Evolutionary conservation across 1,284 basidiomycete species (phyloP).

Genomic region (Leccinum ponderosum): DNA sequence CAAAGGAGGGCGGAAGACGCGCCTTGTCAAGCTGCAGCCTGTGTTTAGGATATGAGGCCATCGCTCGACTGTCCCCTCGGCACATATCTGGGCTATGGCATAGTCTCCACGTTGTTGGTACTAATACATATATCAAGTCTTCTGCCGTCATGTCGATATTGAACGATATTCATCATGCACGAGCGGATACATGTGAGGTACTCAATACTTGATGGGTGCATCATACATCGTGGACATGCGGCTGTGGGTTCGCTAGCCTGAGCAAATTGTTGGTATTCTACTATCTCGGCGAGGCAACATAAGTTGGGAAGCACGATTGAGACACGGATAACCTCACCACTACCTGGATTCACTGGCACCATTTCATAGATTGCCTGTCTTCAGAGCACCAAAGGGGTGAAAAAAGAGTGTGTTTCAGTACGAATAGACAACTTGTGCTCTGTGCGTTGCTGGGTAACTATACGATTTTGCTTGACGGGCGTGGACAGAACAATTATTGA

Average conservation of each 20-base stretch:
- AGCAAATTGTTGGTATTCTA: neutral
- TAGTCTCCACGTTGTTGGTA: conserved; percentile 9
- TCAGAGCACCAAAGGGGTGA: conserved; percentile 12
- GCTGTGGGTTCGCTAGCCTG: neutral
- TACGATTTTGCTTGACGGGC: conserved; percentile 33
- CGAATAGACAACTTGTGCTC: conserved; percentile 16
- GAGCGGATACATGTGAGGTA: conserved; percentile 13
- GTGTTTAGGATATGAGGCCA: neutral
- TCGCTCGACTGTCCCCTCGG: conserved; percentile 2
- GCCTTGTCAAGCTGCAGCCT: conserved; percentile 20
- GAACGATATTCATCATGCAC: conserved; percentile 10
- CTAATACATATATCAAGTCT: conserved; percentile 17
- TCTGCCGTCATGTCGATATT: conserved; percentile 7
- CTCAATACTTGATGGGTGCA: conserved; percentile 12
- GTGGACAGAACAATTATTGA: conserved; percentile 34
- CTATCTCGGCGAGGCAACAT: conserved; percentile 3
- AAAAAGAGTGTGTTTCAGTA: conserved; percentile 27
- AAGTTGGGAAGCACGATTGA: neutral
- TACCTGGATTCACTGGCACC: neutral
- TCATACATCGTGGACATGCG: neutral
- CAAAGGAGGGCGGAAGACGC: conserved; percentile 22
- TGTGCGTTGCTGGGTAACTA: conserved; percentile 24
- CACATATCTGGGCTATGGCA: neutral
- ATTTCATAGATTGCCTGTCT: neutral
- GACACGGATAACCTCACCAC: conserved; percentile 16